phyloP scores from a whole-genome alignment of 495 filamentous ascomycete species.

The Viridothelium virens region DNA sequence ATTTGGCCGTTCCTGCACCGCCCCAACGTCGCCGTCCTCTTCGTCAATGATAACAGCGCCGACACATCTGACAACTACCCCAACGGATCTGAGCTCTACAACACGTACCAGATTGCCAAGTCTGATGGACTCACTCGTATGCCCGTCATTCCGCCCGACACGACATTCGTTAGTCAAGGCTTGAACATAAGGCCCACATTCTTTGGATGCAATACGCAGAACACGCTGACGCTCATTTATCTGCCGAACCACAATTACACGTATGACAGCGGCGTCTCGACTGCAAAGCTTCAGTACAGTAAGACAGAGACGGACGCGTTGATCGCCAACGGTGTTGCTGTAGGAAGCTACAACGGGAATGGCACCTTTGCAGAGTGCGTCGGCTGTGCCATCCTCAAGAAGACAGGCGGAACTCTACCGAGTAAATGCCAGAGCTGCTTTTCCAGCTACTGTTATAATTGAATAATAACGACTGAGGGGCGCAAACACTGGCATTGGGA shows the following conservation, averaged over 20 bases:
- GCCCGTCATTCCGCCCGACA: conserved; percentile 37
- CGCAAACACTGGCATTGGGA: too few relatives aligned
- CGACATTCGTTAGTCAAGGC: conserved; percentile 34
- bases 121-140: conserved; percentile 32
- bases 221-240: conserved; percentile 37
- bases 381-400: conserved; percentile 4
- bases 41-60: conserved; percentile 43
- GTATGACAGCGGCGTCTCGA: conserved; percentile 31
- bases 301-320: conserved; percentile 36
- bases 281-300: conserved; percentile 34
- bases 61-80: conserved; percentile 39
- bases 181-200: conserved; percentile 39
- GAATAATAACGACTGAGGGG: background rate
- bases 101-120: conserved; percentile 37
- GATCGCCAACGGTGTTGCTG: conserved; percentile 37
- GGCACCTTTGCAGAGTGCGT: background rate
- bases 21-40: conserved; percentile 35
- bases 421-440: conserved; percentile 1
- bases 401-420: background rate
- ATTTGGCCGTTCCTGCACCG: conserved; percentile 42
- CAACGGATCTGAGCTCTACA: conserved; percentile 37
- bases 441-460: conserved; percentile 4
- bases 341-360: conserved; percentile 31
- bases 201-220: conserved; percentile 39
- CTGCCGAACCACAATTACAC: conserved; percentile 39